Percentiles rank a stretch among this genome's conserved stretches.
Conservation (phyloP, 257 asterid genomes). For the Solanum etuberosum region DNA sequence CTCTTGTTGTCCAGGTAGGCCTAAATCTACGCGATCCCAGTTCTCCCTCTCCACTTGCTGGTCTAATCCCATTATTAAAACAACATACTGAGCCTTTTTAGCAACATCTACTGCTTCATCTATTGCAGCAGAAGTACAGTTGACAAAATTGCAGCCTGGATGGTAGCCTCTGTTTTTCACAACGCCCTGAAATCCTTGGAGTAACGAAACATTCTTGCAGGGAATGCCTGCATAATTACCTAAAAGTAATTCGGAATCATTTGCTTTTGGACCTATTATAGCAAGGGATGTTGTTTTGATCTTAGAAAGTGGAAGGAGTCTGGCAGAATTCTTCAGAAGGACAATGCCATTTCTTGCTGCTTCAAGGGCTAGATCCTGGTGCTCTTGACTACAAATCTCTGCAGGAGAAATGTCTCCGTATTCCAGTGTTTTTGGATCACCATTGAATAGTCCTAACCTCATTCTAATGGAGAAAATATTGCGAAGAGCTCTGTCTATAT, state of each 20-base stretch:
- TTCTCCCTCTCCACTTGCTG: conserved; percentile 44
- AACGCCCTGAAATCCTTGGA: conserved; percentile 36
- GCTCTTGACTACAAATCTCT: conserved; percentile 40
- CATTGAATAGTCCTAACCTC: conserved; percentile 57
- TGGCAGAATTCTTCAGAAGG: conserved; percentile 43
- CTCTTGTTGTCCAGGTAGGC: conserved; percentile 51
- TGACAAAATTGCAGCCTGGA: conserved; percentile 32
- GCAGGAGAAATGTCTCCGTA: conserved; percentile 25
- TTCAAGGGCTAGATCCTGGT: conserved; percentile 50
- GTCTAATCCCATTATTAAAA: conserved; percentile 63
- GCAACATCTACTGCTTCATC: conserved; percentile 26
- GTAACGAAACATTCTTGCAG: conserved; percentile 35
- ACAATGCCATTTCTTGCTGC: conserved; percentile 62
- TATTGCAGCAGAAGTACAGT: conserved; percentile 31
- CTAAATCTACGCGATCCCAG: conserved; percentile 35
- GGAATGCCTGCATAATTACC: conserved; percentile 72
- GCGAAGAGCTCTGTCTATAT: conserved; percentile 55
- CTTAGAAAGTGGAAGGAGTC: conserved; percentile 52
- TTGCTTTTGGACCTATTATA: conserved; percentile 52
- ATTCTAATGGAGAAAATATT: conserved; percentile 59
- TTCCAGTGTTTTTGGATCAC: conserved; percentile 26
- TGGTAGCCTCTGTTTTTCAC: conserved; percentile 10
- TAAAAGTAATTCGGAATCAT: conserved; percentile 10
- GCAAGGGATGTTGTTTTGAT: conserved; percentile 27
- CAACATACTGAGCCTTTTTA: conserved; percentile 31